phyloP scores from a whole-genome alignment of 2,329 filamentous ascomycete genomes.

The Thielaviopsis euricoi region DNA sequence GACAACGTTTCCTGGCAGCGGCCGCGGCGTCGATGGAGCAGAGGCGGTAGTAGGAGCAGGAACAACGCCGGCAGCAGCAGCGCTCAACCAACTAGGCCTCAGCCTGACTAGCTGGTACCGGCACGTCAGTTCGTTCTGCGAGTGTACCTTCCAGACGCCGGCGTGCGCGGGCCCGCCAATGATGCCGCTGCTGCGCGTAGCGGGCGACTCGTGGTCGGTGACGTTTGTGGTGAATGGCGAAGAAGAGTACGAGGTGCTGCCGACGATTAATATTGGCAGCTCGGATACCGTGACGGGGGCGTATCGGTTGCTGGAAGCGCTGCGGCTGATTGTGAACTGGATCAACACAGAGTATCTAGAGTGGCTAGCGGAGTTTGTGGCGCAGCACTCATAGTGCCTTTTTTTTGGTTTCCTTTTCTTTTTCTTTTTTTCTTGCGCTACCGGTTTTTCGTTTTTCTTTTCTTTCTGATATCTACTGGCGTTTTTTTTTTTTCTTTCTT shows the following conservation, averaged over 20 bases:
- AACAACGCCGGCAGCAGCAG: background rate
- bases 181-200: constrained; percentile 8
- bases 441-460: too few species aligned
- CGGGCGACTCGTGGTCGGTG: constrained; percentile 7
- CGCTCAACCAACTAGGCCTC: constrained; percentile 4
- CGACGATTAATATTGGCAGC: constrained; percentile 8
- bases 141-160: constrained; percentile 4
- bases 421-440: background rate
- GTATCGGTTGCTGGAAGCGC: constrained; percentile 6
- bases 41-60: background rate
- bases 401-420: background rate
- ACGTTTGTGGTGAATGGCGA: constrained; percentile 8
- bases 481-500: background rate
- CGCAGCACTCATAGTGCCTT: constrained; percentile 1
- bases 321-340: constrained; percentile 6
- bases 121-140: constrained; percentile 7
- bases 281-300: constrained; percentile 8
- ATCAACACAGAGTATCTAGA: constrained; percentile 6
- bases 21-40: background rate
- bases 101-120: constrained; percentile 3
- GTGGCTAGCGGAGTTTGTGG: constrained; percentile 9
- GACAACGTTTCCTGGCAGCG: background rate
- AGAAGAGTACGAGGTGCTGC: constrained; percentile 9
- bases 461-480: background rate
- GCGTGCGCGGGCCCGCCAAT: constrained; percentile 6